A percentile compares a stretch with the other conserved stretches of the same genome.
Conservation (phyloP, 768 basidiomycete genomes). For the Panus rudis region DNA sequence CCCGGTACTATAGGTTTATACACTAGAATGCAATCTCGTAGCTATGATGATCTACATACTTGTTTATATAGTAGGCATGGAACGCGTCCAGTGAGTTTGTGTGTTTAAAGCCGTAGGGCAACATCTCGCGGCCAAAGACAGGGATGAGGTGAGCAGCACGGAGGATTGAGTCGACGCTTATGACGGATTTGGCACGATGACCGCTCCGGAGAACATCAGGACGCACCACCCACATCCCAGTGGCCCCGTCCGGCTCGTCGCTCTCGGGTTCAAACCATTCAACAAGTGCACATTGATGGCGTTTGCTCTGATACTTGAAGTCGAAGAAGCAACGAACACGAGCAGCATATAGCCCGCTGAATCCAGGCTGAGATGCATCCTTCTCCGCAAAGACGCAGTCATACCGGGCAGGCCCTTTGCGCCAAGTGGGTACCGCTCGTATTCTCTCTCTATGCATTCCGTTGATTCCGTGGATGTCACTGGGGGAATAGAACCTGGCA, state of each 20-base stretch:
- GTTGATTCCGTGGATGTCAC: conserved; percentile 16
- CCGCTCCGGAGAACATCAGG: background rate
- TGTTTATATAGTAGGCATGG: conserved; percentile 6
- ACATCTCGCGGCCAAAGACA: background rate
- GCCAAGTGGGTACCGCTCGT: conserved; percentile 14
- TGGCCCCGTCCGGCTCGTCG: conserved; percentile 17
- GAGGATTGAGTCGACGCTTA: conserved; percentile 22
- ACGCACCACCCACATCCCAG: conserved; percentile 23
- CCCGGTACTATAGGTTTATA: too few relatives aligned
- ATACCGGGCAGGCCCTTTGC: background rate
- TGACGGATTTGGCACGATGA: conserved; percentile 3
- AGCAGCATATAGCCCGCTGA: too few relatives aligned
- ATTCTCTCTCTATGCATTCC: conserved; percentile 22
- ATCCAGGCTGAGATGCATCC: too few relatives aligned
- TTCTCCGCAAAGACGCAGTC: conserved; percentile 25
- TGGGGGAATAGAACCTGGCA: conserved; percentile 19
- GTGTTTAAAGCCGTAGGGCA: background rate
- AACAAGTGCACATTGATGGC: conserved; percentile 19
- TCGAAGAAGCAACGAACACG: conserved; percentile 17
- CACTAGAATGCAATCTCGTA: too few relatives aligned
- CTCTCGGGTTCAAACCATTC: conserved; percentile 16
- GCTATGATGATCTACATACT: conserved; percentile 8
- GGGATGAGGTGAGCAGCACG: conserved; percentile 22
- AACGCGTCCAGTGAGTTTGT: conserved; percentile 8
- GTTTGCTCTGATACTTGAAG: conserved; percentile 4